Evolutionary conservation across 495 filamentous ascomycete genomes (phyloP).

Genomic region (Aspergillus panamensis): DNA sequence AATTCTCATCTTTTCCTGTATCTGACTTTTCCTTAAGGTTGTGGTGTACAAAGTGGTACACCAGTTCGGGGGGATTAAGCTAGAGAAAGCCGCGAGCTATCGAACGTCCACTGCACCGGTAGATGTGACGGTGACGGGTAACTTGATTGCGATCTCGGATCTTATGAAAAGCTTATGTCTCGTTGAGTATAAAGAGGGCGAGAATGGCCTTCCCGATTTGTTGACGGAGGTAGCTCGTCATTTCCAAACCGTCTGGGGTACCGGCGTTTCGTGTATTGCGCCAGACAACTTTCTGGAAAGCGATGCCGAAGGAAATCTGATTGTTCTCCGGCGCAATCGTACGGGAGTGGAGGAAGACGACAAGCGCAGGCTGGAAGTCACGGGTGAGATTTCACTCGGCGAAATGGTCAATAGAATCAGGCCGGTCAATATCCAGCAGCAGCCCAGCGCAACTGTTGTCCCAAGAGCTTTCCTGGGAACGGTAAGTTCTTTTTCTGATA

Average conservation of each 20-base stretch:
- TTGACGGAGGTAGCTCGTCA: conserved; percentile 76
- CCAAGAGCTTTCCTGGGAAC: conserved; percentile 89
- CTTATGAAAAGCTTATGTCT: conserved; percentile 90
- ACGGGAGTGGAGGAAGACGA: conserved; percentile 74
- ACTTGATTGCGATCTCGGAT: conserved; percentile 79
- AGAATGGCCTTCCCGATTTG: conserved; percentile 40
- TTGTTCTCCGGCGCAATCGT: conserved; percentile 68
- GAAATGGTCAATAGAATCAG: conserved; percentile 90
- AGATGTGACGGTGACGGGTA: conserved; percentile 66
- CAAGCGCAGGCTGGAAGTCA: conserved; percentile 63
- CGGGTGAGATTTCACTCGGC: conserved; percentile 76
- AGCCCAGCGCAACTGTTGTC: conserved; percentile 59
- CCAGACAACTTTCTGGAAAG: conserved; percentile 71
- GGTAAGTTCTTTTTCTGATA: conserved; percentile 50
- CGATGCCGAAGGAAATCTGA: conserved; percentile 83
- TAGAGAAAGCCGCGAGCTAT: conserved; percentile 69
- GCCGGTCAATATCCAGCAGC: conserved; percentile 54
- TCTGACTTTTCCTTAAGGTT: conserved; percentile 34
- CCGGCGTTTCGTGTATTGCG: conserved; percentile 69
- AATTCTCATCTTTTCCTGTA: neutral
- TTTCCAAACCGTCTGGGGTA: conserved; percentile 75
- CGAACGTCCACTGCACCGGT: conserved; percentile 81
- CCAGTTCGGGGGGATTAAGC: conserved; percentile 43
- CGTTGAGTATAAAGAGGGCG: conserved; percentile 57
- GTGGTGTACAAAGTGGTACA: conserved; percentile 56